Percentiles rank a stretch among this genome's conserved stretches.
Conservation (phyloP, 2,329 filamentous ascomycete genomes). For the Cercospora sp. region DNA sequence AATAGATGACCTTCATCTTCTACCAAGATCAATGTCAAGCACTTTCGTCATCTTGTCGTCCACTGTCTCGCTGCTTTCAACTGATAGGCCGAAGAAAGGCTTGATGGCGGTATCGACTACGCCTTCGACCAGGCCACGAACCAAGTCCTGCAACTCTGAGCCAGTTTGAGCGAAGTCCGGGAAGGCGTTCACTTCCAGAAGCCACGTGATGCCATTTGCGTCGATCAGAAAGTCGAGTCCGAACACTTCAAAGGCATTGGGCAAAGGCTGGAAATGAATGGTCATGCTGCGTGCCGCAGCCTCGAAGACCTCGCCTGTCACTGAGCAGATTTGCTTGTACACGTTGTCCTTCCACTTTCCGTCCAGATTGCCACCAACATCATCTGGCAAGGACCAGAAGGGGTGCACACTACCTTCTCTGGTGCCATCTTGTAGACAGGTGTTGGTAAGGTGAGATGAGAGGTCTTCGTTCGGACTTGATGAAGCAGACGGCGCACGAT, state of each 20-base stretch:
- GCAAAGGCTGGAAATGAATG: conserved; percentile 86
- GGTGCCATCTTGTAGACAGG: conserved; percentile 71
- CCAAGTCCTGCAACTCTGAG: conserved; percentile 66
- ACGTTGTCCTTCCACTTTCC: conserved; percentile 59
- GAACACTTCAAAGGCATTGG: conserved; percentile 88
- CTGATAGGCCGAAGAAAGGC: conserved; percentile 61
- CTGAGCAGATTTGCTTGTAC: conserved; percentile 69
- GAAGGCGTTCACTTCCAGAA: conserved; percentile 93
- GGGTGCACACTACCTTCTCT: conserved; percentile 66
- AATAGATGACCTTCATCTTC: conserved; percentile 23
- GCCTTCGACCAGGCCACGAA: conserved; percentile 74
- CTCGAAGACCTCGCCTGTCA: conserved; percentile 79
- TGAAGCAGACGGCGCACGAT: conserved; percentile 61
- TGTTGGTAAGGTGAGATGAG: conserved; percentile 85
- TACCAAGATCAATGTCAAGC: conserved; percentile 50
- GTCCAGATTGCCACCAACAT: conserved; percentile 32
- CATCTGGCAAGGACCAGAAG: conserved; percentile 68
- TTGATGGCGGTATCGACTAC: conserved; percentile 67
- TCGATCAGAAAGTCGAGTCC: conserved; percentile 90
- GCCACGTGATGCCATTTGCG: conserved; percentile 61
- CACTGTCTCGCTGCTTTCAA: conserved; percentile 21
- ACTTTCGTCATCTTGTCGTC: conserved; percentile 42
- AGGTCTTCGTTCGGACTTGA: conserved; percentile 54
- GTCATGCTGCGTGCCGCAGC: conserved; percentile 81
- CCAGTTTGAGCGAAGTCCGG: conserved; percentile 95